These are phyloP conservation scores for Ceriops tagal DNA, from an alignment of 345 rosid genomes.

Conservation along the genomic window DNA sequence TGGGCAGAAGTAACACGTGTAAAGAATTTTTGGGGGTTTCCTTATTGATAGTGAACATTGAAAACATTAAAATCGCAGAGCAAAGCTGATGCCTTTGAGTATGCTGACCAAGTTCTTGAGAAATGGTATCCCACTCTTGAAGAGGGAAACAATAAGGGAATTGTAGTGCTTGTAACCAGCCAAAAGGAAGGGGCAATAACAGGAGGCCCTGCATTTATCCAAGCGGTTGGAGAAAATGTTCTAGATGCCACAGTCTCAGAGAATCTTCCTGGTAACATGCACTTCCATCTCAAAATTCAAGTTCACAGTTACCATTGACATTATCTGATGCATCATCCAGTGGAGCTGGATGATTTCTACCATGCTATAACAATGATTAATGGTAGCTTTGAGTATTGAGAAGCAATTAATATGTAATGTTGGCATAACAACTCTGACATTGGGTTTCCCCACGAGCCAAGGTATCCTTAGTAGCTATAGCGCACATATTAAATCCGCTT, in stretches of 20 bases:
- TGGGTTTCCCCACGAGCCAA: not conserved
- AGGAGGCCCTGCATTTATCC: conserved; percentile 87
- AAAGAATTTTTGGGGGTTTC: not conserved
- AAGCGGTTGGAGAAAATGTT: conserved; percentile 83
- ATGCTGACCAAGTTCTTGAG: conserved; percentile 93
- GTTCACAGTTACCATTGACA: not conserved
- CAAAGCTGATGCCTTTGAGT: conserved; percentile 99
- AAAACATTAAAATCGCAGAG: conserved; percentile 50
- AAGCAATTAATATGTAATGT: not conserved
- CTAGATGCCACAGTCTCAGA: conserved; percentile 90
- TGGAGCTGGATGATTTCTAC: no score
- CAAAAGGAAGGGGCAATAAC: conserved; percentile 97
- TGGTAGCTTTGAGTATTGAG: not conserved
- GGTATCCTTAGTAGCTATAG: no score
- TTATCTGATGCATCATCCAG: no score
- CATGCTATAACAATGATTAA: not conserved
- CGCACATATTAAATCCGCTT: not conserved
- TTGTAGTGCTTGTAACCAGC: conserved; percentile 83
- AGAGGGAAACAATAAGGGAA: conserved; percentile 86
- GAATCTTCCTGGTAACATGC: conserved; percentile 78
- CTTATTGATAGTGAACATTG: conserved; percentile 8
- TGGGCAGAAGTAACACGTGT: not conserved
- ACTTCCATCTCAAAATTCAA: conserved; percentile 4
- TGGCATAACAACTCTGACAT: not conserved
- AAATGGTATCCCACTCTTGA: conserved; percentile 88